Percentiles rank a stretch among this genome's conserved stretches.
phyloP scores from a whole-genome alignment of 116 monocot genomes.

The Iris pallida region DNA sequence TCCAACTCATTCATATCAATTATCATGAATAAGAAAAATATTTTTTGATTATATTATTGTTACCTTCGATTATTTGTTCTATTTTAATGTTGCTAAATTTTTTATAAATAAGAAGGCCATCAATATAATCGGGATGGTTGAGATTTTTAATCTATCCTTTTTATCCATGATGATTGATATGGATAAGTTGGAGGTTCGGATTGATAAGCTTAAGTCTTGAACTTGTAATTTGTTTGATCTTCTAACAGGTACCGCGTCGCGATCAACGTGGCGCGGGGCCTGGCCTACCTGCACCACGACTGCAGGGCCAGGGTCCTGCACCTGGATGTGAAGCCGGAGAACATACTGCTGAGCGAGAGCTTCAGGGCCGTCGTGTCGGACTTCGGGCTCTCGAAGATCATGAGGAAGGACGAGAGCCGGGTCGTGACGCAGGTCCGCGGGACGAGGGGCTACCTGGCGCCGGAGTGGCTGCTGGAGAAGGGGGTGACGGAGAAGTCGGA shows the following conservation, averaged over 20 bases:
- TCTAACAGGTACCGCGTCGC: slow-evolving; percentile 36
- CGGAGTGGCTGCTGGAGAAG: slow-evolving; percentile 49
- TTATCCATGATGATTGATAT: too few relatives aligned
- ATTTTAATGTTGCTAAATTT: too few relatives aligned
- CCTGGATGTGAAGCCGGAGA: slow-evolving; percentile 76
- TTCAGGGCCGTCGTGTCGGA: slow-evolving; percentile 43
- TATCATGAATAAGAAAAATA: too few relatives aligned
- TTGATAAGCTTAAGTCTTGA: too few relatives aligned
- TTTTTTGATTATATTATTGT: too few relatives aligned
- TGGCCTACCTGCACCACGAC: slow-evolving; percentile 52
- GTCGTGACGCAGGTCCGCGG: slow-evolving; percentile 46
- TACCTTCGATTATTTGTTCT: too few relatives aligned
- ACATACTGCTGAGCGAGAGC: slow-evolving; percentile 52
- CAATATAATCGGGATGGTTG: too few relatives aligned
- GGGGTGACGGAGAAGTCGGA: slow-evolving; percentile 57
- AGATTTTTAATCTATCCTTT: too few relatives aligned
- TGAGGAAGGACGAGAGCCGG: slow-evolving; percentile 41
- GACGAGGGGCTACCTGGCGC: slow-evolving; percentile 65
- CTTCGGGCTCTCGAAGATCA: slow-evolving; percentile 59
- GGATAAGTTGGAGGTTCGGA: too few relatives aligned
- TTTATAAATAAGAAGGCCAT: too few relatives aligned
- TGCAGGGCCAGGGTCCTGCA: slow-evolving; percentile 40
- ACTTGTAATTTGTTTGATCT: too few relatives aligned
- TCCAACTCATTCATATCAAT: too few relatives aligned
- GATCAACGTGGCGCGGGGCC: slow-evolving; percentile 48